Conservation (phyloP, 768 basidiomycete species). For the Mycena leptocephala region DNA sequence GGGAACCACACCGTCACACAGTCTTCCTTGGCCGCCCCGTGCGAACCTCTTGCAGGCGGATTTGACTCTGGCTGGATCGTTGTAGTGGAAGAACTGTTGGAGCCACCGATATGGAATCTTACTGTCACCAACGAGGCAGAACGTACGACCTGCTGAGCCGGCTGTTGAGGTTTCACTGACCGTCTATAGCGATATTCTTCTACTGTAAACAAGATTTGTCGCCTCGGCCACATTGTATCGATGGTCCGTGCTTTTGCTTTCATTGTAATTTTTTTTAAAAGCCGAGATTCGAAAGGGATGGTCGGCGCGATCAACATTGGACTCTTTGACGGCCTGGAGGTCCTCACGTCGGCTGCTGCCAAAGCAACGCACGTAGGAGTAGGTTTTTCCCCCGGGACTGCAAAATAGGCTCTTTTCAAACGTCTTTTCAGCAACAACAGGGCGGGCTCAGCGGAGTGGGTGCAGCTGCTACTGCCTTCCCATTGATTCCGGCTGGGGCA, state of each 20-base stretch:
- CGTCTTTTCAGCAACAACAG: too few relatives aligned
- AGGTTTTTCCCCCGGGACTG: too few relatives aligned
- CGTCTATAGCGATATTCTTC: constrained; percentile 5
- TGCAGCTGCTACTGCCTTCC: too few relatives aligned
- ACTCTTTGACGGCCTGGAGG: too few relatives aligned
- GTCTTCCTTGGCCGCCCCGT: constrained; percentile 47
- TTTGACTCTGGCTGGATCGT: constrained; percentile 74
- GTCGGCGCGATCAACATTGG: constrained; percentile 72
- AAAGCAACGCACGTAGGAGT: too few relatives aligned
- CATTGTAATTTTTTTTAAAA: not conserved
- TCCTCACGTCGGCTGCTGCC: too few relatives aligned
- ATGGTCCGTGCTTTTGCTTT: not conserved
- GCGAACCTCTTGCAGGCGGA: constrained; percentile 59
- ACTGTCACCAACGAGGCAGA: constrained; percentile 64
- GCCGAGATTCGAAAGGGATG: constrained; percentile 57
- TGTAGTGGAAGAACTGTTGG: constrained; percentile 11
- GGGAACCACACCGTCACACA: constrained; percentile 17
- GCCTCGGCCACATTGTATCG: not conserved
- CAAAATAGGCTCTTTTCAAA: too few relatives aligned
- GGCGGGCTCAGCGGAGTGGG: too few relatives aligned
- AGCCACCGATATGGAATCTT: constrained; percentile 62
- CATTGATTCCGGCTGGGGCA: too few relatives aligned
- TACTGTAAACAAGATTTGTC: not conserved
- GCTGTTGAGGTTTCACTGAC: not conserved
- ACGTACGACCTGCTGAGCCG: constrained; percentile 54